Conservation (phyloP, 306 rosid genomes). For the Mucuna pruriens region DNA sequence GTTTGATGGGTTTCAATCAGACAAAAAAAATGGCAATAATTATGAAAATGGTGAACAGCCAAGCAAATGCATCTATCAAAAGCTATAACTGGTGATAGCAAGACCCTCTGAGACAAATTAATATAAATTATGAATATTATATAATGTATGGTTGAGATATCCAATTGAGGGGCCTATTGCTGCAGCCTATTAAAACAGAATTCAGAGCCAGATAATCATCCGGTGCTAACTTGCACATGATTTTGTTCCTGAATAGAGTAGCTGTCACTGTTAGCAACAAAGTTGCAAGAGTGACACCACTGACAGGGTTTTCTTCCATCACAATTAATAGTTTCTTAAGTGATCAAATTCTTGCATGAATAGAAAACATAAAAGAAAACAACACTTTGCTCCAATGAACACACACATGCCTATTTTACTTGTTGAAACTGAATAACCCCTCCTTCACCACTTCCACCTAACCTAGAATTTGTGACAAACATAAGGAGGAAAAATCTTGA, state of each 20-base stretch:
- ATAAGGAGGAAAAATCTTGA: not conserved
- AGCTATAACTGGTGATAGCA: not conserved
- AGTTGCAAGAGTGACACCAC: not conserved
- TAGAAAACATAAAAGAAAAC: not conserved
- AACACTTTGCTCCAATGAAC: conserved; percentile 31
- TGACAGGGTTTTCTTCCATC: conserved; percentile 30
- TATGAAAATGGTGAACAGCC: conserved; percentile 29
- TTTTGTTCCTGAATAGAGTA: conserved; percentile 1
- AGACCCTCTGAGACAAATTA: not conserved
- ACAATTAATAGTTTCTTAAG: conserved; percentile 33
- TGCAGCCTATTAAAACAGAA: not conserved
- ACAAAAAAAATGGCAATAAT: conserved; percentile 7
- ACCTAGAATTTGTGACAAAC: conserved; percentile 23
- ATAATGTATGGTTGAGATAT: conserved; percentile 42
- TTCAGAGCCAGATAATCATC: not conserved
- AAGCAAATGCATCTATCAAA: conserved; percentile 9
- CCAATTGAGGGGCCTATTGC: conserved; percentile 41
- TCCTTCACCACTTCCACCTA: conserved; percentile 46
- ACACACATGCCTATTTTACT: conserved; percentile 18
- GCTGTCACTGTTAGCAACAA: conserved; percentile 17
- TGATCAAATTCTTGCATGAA: conserved; percentile 24
- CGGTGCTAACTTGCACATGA: conserved; percentile 29
- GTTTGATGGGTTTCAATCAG: conserved; percentile 16
- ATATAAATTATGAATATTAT: conserved; percentile 17
- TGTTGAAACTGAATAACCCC: conserved; percentile 35